These are phyloP conservation scores for Quercus aquifolioides DNA, from an alignment of 306 rosid genomes.

Conservation along the genomic window DNA sequence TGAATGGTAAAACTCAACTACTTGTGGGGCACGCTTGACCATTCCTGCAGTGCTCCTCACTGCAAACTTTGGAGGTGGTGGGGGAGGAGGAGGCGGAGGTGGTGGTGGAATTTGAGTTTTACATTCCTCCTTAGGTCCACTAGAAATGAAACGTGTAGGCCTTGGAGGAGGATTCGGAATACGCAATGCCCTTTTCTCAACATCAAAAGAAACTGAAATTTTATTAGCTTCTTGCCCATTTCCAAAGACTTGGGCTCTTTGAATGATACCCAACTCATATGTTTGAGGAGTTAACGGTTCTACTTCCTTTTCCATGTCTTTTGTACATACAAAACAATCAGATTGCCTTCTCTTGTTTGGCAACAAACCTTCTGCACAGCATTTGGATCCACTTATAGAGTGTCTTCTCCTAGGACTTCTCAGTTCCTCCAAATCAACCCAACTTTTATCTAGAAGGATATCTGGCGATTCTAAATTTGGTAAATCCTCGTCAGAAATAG, in stretches of 20 bases:
- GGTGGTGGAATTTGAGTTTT: conserved; percentile 53
- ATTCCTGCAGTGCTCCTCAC: conserved; percentile 42
- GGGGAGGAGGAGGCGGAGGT: conserved; percentile 88
- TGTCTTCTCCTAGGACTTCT: conserved; percentile 86
- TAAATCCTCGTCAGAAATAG: conserved; percentile 50
- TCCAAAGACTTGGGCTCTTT: conserved; percentile 45
- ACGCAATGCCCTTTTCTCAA: conserved; percentile 83
- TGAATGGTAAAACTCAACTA: conserved; percentile 92
- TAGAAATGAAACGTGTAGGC: conserved; percentile 66
- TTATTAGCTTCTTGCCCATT: conserved; percentile 55
- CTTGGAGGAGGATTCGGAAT: conserved; percentile 96
- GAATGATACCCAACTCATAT: conserved; percentile 48
- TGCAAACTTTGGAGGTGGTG: conserved; percentile 68
- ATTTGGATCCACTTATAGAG: conserved; percentile 83
- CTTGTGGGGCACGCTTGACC: conserved; percentile 92
- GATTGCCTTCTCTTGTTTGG: conserved; percentile 77
- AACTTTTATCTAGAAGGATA: conserved; percentile 43
- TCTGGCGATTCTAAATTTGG: conserved; percentile 60
- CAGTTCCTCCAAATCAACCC: conserved; percentile 56
- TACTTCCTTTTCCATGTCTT: conserved; percentile 59
- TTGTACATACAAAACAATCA: conserved; percentile 60
- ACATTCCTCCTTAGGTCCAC: conserved; percentile 45
- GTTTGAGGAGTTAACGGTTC: conserved; percentile 46
- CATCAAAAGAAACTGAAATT: conserved; percentile 54
- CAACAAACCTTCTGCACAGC: conserved; percentile 56